Conservation (phyloP, 441 rosid genomes). For the Aleurites moluccanus region DNA sequence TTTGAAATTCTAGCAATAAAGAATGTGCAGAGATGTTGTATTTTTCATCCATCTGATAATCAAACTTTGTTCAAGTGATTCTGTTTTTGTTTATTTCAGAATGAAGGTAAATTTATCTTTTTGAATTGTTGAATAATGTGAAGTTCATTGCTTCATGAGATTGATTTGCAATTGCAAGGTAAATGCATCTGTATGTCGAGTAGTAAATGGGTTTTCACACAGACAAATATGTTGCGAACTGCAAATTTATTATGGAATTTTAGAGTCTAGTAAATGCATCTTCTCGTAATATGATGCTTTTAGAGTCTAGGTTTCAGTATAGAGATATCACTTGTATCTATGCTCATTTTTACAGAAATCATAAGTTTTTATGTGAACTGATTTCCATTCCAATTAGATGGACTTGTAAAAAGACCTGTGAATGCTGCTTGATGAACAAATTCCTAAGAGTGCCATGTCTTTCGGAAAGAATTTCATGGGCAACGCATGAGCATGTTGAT, state of each 20-base stretch:
- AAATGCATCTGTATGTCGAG: not conserved
- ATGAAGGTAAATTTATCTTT: constrained; percentile 19
- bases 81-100: constrained; percentile 24
- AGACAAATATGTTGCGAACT: not conserved
- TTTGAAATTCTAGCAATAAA: constrained; percentile 34
- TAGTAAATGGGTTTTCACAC: not conserved
- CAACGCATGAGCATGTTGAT: not conserved
- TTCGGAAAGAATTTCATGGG: not conserved
- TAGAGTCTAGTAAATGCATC: not conserved
- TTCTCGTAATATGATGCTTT: not conserved
- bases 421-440: not conserved
- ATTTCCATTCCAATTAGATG: not conserved
- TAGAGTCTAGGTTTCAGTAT: not conserved
- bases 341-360: not conserved
- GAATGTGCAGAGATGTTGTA: constrained; percentile 26
- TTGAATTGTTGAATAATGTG: constrained; percentile 22
- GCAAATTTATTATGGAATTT: not conserved
- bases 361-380: not conserved
- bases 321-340: not conserved
- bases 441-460: not conserved
- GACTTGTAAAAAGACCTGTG: not conserved
- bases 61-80: constrained; percentile 20
- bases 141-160: constrained; percentile 12
- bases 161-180: constrained; percentile 7
- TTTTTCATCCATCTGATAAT: constrained; percentile 24